Evolutionary conservation across 441 rosid species (phyloP).

Genomic region (Corymbia citriodora): DNA sequence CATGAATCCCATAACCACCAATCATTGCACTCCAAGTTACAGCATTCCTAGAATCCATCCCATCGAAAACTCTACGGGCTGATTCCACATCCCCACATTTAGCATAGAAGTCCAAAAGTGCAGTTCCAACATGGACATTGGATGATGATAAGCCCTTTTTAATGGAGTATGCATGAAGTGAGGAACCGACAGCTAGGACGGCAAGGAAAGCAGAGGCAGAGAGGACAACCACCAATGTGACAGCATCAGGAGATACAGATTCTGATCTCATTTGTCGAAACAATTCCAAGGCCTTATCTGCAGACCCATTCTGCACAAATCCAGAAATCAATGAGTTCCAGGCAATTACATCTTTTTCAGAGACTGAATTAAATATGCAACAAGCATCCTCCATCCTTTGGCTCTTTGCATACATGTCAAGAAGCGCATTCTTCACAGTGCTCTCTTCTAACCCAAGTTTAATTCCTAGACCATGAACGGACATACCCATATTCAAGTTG

Average conservation of each 20-base stretch:
- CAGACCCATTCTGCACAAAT: conserved; percentile 45
- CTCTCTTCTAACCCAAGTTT: conserved; percentile 44
- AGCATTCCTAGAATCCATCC: conserved; percentile 40
- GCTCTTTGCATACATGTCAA: conserved; percentile 63
- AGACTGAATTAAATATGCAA: conserved; percentile 30
- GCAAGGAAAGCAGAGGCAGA: conserved; percentile 52
- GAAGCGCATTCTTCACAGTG: conserved; percentile 41
- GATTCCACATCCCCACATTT: conserved; percentile 58
- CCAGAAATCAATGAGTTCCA: conserved; percentile 66
- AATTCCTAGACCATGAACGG: conserved; percentile 36
- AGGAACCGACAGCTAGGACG: conserved; percentile 37
- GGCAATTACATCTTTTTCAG: conserved; percentile 37
- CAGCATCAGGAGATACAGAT: conserved; percentile 42
- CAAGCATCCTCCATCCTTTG: conserved; percentile 31
- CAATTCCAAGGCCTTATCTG: conserved; percentile 30
- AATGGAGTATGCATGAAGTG: conserved; percentile 57
- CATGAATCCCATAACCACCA: conserved; percentile 59
- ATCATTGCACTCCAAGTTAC: conserved; percentile 76
- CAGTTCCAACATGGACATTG: conserved; percentile 51
- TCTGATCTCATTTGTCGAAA: conserved; percentile 41
- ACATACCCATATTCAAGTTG: conserved; percentile 36
- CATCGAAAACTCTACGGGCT: conserved; percentile 48
- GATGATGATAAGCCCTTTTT: conserved; percentile 39
- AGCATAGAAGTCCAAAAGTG: conserved; percentile 54
- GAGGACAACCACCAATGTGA: conserved; percentile 44